These are phyloP conservation scores for Botrytis byssoidea DNA, from an alignment of 2,329 filamentous ascomycete species.

Conservation along the genomic window DNA sequence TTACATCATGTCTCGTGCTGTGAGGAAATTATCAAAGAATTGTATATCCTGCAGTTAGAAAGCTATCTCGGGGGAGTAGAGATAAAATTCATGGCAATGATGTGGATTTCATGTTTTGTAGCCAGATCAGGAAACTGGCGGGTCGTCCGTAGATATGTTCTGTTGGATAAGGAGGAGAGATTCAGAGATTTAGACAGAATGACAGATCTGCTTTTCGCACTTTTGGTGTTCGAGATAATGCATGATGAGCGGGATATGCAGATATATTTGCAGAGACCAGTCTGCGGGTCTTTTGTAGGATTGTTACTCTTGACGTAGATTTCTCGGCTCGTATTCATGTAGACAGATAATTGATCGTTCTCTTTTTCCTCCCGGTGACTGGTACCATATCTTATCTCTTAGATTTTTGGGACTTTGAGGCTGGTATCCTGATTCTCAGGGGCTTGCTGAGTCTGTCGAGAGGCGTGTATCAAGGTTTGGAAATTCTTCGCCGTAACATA, in stretches of 20 bases:
- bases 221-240: not conserved
- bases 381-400: rapidly evolving
- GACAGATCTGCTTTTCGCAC: not conserved
- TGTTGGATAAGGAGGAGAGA: not conserved
- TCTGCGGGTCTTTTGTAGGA: not conserved
- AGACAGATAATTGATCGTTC: rapidly evolving
- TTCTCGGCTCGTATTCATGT: not conserved
- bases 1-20: not conserved
- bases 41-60: not conserved
- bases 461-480: not conserved
- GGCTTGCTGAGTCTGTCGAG: too few relatives aligned
- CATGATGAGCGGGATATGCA: not conserved
- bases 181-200: not conserved
- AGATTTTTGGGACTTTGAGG: not conserved
- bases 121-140: rapidly evolving
- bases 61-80: not conserved
- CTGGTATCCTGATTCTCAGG: not conserved
- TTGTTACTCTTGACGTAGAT: not conserved
- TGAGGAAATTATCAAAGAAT: rapidly evolving
- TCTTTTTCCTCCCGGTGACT: rapidly evolving
- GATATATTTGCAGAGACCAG: not conserved
- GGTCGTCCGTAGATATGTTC: not conserved
- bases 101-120: not conserved
- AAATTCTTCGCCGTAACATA: not conserved
- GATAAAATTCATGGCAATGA: not conserved